Percentiles rank a stretch among this genome's conserved stretches.
Evolutionary conservation across 805 yeast species (phyloP).

Genomic region (Hermanozyma aechmeae): DNA sequence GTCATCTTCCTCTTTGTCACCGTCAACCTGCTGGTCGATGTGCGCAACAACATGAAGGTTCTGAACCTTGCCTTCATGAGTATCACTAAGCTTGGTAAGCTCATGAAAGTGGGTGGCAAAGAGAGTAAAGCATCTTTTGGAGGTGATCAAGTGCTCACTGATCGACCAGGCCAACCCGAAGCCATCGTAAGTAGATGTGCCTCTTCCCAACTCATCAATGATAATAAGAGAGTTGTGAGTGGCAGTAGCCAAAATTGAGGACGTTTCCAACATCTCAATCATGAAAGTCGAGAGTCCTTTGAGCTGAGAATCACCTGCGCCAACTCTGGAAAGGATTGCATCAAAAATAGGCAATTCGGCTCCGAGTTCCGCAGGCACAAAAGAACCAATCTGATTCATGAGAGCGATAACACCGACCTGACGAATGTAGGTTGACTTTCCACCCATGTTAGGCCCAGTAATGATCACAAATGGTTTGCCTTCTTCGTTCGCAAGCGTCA

Average conservation of each 20-base stretch:
- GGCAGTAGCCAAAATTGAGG: conserved; percentile 75
- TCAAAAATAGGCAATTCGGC: conserved; percentile 83
- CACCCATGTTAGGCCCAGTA: conserved; percentile 98
- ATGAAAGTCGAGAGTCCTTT: conserved; percentile 95
- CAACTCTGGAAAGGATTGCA: conserved; percentile 92
- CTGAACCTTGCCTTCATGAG: conserved; percentile 47
- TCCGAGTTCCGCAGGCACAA: conserved; percentile 53
- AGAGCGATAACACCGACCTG: conserved; percentile 82
- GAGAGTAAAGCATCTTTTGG: conserved; percentile 67
- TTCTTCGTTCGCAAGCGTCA: conserved; percentile 40
- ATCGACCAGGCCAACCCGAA: conserved; percentile 98
- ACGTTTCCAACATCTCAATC: conserved; percentile 94
- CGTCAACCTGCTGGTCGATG: conserved; percentile 40
- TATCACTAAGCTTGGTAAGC: conserved; percentile 68
- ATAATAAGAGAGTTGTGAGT: conserved; percentile 72
- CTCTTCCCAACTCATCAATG: conserved; percentile 94
- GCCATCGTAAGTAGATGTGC: conserved; percentile 86
- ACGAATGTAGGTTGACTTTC: conserved; percentile 87
- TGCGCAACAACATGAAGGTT: conserved; percentile 94
- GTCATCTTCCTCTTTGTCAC: conserved; percentile 40
- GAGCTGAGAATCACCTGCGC: conserved; percentile 96
- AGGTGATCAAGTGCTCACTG: conserved; percentile 69
- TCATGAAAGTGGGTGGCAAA: conserved; percentile 99
- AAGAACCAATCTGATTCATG: conserved; percentile 85
- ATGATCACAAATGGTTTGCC: conserved; percentile 68